Evolutionary conservation across 768 basidiomycete genomes (phyloP).

Genomic region (Boletus vermiculosoides): DNA sequence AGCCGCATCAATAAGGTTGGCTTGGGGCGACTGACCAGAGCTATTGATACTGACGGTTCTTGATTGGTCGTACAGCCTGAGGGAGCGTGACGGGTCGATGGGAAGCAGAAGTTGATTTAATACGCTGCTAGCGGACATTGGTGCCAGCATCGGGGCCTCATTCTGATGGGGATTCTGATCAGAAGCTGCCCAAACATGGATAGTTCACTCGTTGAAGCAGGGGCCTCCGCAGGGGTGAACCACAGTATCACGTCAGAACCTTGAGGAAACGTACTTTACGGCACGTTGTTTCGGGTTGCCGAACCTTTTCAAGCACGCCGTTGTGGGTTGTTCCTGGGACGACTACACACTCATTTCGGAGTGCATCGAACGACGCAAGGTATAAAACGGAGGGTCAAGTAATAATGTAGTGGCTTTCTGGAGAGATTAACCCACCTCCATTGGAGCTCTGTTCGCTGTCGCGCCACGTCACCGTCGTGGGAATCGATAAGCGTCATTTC

Average conservation of each 20-base stretch:
- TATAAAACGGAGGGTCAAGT: not conserved
- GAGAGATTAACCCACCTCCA: not conserved
- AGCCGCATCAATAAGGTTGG: not conserved
- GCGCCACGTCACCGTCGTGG: not conserved
- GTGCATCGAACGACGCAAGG: not conserved
- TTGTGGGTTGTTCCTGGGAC: not conserved
- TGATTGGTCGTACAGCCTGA: conserved; percentile 4
- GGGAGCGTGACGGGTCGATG: not conserved
- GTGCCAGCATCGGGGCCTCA: not conserved
- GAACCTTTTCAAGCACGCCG: not conserved
- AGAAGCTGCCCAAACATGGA: conserved; percentile 11
- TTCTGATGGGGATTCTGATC: not conserved
- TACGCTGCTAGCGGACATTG: not conserved
- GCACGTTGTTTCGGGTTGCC: not conserved
- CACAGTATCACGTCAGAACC: not conserved
- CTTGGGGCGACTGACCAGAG: conserved; percentile 10
- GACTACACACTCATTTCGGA: not conserved
- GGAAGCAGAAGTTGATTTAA: not conserved
- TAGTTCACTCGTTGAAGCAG: not conserved
- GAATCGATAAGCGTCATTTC: not conserved
- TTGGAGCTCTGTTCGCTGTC: not conserved
- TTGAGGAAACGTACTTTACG: not conserved
- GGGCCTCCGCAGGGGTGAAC: too few species aligned
- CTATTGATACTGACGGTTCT: not conserved
- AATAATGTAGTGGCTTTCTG: not conserved